phyloP scores from a whole-genome alignment of 257 asterid genomes.

The Fraxinus americana region DNA sequence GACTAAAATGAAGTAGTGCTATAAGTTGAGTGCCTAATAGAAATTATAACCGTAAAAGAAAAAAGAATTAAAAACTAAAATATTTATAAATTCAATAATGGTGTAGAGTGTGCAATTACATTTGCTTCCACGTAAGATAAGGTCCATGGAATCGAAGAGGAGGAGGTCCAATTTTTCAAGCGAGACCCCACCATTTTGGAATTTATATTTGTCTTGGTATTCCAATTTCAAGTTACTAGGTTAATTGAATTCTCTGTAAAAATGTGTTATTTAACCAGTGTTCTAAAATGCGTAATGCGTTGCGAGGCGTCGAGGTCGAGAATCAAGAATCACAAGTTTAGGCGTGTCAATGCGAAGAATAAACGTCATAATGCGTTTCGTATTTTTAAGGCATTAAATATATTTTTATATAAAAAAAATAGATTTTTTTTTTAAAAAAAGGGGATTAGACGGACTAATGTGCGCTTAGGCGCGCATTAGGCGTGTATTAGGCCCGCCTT shows the following conservation, averaged over 20 bases:
- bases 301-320: too few species aligned
- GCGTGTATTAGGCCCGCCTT: too few species aligned
- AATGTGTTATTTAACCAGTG: too few species aligned
- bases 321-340: too few species aligned
- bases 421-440: too few species aligned
- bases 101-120: conserved; percentile 33
- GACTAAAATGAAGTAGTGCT: background rate
- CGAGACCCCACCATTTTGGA: conserved; percentile 19
- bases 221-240: background rate
- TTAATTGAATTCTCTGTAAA: background rate
- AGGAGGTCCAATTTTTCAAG: conserved; percentile 26
- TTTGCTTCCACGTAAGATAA: conserved; percentile 30
- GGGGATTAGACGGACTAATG: too few species aligned
- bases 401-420: too few species aligned
- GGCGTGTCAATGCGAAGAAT: too few species aligned
- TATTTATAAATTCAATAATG: background rate
- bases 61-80: background rate
- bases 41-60: background rate
- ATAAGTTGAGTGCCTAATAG: background rate
- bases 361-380: too few species aligned
- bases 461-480: too few species aligned
- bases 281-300: too few species aligned
- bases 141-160: conserved; percentile 17
- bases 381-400: too few species aligned
- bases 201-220: background rate